Evolutionary conservation across 176 grass and related monocot species (phyloP), one percentile per base, ranked within the genome.

Genomic region (Puccinellia tenuiflora): DNA sequence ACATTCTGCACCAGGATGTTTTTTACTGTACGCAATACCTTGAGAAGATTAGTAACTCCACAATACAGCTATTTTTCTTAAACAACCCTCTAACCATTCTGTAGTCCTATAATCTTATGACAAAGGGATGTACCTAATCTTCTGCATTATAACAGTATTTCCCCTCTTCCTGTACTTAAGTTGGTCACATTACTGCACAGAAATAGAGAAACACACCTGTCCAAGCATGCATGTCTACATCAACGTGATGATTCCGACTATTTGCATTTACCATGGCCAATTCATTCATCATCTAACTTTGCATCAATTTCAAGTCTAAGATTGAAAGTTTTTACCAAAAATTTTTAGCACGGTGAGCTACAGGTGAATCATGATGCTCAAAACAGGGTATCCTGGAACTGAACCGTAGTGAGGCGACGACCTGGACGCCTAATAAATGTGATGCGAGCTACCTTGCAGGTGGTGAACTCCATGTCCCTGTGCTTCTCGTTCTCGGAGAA

Each of bases 401-500:
- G 17, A 46, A 73, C 10, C 35, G 33, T 18, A 57, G 7, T 1
- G 30, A 38, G 2, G 15, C 11, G 47, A 43, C 1, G 34, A 33
- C 3, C 3, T 28, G 16, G 35, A 84, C 5, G 26, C 7, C 15
- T 4, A 1, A 1, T 16, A 57, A 17, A 20, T 9, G 15, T n/a
- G 21, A 21, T n/a, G 8, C 53, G 60, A 82, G 78, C 56, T 82
- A 90, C 88, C 91, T 96, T 93, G 80, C 96, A 96, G 53, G 96
- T 96, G 18, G 89, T 93, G 83, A 99, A 99, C 79, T 99, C 96
- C 96, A 94, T 90, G 11, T 80, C 79, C 81, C 96, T 76, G 77
- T 96, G 90, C 91, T 99, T 96, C n/a, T 99, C 93, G 76, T 90
- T 99, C 91, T 99, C 93, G 4, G 91, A 88, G 91, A 99, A 99